Evolutionary conservation across 2,329 filamentous ascomycete species (phyloP), one percentile per base, ranked within the genome.

Genomic region (Cryoendolithus antarcticus): DNA sequence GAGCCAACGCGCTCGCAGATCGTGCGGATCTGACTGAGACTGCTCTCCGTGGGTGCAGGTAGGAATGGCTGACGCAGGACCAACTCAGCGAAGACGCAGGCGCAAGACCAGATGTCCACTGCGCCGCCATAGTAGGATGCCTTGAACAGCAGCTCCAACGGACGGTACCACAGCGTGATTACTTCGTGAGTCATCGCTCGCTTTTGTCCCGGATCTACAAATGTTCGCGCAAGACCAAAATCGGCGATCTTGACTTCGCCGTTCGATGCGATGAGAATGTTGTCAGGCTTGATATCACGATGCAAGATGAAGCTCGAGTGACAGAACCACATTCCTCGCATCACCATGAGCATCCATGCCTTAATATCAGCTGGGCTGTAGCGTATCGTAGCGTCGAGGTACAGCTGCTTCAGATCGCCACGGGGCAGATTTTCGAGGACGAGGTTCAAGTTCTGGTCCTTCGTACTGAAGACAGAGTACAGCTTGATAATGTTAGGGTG

Each of bases 261-360:
- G 57, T 94, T 84, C 32, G 85, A 82, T 13, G 86, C 86, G 52
- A 98, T 93, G 43, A 98, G 72, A 62, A 96, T 67, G 66, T 98
- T 98, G 74, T 96, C 96, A 35, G 89, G 89, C 65, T 98, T 98
- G 69, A 98, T 96, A 68, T 98, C 91, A 52, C 91, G 84, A 64
- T 98, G 91, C 24, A 98, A 72, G 11, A 98, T 76, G 53, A 82
- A 89, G 60, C 91, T 93, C 58, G 88, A 84, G 62, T 98, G 91
- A 62, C 91, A 96, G 69, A 93, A 98, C 80, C 86, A 93, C 21
- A 96, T 77, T 19, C 83, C 91, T 32, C 89, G 79, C 21, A 75
- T 75, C n/a, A 96, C 73, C 91, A 96, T 96, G 47, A 83, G 84
- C 80, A 95, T 93, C 91, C 91, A 98, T 10, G 86, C 82, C 62